These are phyloP conservation scores for Rhizophagus sp. DNA, from an alignment of 192 early-diverging fungal species.

Conservation along the genomic window DNA sequence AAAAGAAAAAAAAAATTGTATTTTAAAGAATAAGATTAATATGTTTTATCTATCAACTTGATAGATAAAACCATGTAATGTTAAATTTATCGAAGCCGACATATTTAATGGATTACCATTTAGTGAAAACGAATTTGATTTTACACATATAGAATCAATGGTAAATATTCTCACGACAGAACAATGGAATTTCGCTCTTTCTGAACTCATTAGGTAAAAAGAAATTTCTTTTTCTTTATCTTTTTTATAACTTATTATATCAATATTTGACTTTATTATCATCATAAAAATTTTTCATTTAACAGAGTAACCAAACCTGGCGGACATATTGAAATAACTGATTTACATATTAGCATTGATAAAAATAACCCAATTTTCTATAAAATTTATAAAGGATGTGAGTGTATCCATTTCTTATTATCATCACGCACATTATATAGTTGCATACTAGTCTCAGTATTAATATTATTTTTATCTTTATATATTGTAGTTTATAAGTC, in stretches of 20 bases:
- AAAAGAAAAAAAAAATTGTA: not conserved
- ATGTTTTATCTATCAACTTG: too few relatives aligned
- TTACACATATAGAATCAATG: not conserved
- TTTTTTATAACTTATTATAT: not conserved
- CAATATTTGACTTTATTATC: not conserved
- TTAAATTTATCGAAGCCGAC: not conserved
- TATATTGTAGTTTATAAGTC: not conserved
- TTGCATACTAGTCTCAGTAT: not conserved
- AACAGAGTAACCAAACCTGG: not conserved
- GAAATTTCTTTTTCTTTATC: not conserved
- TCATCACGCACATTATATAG: too few relatives aligned
- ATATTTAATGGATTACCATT: conserved; percentile 4
- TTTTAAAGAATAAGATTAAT: too few relatives aligned
- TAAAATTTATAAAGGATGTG: not conserved
- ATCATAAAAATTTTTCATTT: not conserved
- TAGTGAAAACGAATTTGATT: not conserved
- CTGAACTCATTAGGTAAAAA: not conserved
- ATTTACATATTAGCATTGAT: not conserved
- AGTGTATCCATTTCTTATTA: not conserved
- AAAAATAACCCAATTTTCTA: not conserved
- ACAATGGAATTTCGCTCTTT: not conserved
- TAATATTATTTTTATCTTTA: not conserved
- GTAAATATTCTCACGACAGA: not conserved
- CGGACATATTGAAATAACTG: not conserved
- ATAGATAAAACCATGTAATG: not conserved